Evolutionary conservation across 371 early-diverging fungal genomes (phyloP), one percentile per base, ranked within the genome.

Genomic region (Amoeboaphelidium protococcarum): DNA sequence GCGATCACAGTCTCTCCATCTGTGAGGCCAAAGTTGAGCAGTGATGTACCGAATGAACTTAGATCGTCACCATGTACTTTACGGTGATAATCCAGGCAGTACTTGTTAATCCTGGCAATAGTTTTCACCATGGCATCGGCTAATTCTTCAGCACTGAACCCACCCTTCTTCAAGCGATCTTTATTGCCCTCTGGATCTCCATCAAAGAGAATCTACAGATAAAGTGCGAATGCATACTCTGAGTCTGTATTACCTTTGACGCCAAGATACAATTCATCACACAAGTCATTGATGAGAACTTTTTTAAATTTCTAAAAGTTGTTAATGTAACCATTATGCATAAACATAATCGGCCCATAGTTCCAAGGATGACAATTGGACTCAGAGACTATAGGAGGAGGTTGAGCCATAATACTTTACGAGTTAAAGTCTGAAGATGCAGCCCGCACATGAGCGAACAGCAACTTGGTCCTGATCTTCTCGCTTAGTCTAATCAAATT

Each of bases 361-460:
- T 69, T 60, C 73, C 74, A 77, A 21, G 78, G 78, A 50, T 77
- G 78, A 66, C 84, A 83, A 51, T 83, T 83, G 23, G 77, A 69
- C 58, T 83, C 84, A 4, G 78, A 75, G 23, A 79, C 78, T 2
- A 77, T 63, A 12, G 63, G 61, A 10, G 77, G 80, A 24, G 73
- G 74, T 20, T 37, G 0, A 44, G 25, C 44, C 20, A 16, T 13
- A 44, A n/a, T n/a, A n/a, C n/a, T n/a, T n/a, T n/a, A n/a, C n/a
- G n/a, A n/a, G n/a, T n/a, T n/a, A n/a, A 31, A 31, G 16, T 16
- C 37, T 10, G 37, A 16, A 16, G 10, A 10, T 22, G 80, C 76
- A 20, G 82, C 82, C 25, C 84, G 68, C 2, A 83, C 84, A 54
- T 83, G 84, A 2, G 82, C 83, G 67, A 83, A 83, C 31, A 83